These are phyloP conservation scores for Cladosporium sp. DNA, from an alignment of 2,329 filamentous ascomycete genomes.

Conservation along the genomic window DNA sequence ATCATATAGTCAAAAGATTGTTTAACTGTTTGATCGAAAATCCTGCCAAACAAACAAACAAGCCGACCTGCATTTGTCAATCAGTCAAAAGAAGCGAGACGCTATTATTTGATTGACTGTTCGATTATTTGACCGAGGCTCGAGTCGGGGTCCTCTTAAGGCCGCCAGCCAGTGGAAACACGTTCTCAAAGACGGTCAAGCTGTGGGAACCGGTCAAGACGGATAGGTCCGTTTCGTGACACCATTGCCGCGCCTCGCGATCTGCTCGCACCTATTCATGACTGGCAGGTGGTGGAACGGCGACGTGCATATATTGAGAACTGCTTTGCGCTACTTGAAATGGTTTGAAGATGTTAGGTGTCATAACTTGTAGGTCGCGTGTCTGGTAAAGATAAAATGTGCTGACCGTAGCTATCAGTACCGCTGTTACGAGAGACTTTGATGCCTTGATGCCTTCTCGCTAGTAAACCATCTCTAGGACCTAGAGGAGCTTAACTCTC, in stretches of 20 bases:
- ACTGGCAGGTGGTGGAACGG: background rate
- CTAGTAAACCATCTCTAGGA: background rate
- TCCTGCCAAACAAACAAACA: background rate
- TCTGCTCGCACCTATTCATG: background rate
- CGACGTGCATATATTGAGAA: background rate
- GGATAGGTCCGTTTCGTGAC: too few species aligned
- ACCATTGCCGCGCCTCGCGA: background rate
- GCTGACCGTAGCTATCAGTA: background rate
- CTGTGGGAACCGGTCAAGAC: too few species aligned
- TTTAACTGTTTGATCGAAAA: background rate
- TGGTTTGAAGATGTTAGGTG: background rate
- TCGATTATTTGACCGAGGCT: background rate
- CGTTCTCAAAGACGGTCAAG: too few species aligned
- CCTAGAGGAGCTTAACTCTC: background rate
- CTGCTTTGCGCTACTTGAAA: background rate
- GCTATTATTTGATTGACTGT: conserved; percentile 2
- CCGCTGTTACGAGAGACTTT: background rate
- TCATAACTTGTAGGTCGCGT: background rate
- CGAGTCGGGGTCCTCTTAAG: too few species aligned
- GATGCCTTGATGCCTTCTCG: background rate
- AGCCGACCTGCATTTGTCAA: background rate
- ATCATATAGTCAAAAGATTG: background rate
- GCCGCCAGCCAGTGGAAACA: too few species aligned
- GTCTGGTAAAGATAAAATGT: background rate
- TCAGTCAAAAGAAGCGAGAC: background rate